Base-by-base conservation (phyloP, 306 rosid genomes). In the Quercus berberidifolia region DNA sequence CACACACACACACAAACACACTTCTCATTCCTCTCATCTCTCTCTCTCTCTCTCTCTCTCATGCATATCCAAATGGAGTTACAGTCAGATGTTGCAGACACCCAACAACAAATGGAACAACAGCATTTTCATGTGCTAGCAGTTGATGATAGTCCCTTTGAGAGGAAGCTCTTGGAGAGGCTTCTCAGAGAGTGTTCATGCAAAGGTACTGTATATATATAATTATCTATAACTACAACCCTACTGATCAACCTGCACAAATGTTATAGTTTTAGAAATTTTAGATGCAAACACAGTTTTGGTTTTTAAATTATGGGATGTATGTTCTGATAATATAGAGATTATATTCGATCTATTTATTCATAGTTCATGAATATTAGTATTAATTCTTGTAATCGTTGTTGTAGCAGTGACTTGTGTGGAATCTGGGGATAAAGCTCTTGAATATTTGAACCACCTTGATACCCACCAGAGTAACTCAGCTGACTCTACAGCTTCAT, bases 401-500 rank as follows among this genome's bases (percentile, higher is more conserved):
- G 17, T 19, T 19, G 26, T 23, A 4, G 71, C 88, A 96, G 99
- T 96, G 74, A 96, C 99, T 6, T 90, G 90, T 31, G 98, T 96
- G 81, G 93, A 96, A 52, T 96, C 99, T 71, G 98, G 99, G 46
- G 94, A 96, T 59, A 93, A 93, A 89, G 98, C 99, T 74, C 87
- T 96, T 69, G 86, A 92, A 85, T 96, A 90, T 82, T 82, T 96
- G 79, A 92, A 98, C 10, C 86, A 93, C 55, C 71, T 84, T 79
- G 92, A 88, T 59, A 75, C 51, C 63, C 79, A 87, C 35, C 52
- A 68, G 72, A 68, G 6, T 69, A 75, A 49, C 54, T 49, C 54
- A 3, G 46, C 46, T 41, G 54, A 88, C 43, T 31, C 76, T 26
- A 74, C 86, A 35, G 77, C 87, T 82, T 83, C 87, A 10, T 75